Conservation (phyloP, 495 filamentous ascomycete species). For the Tuber magnatum region DNA sequence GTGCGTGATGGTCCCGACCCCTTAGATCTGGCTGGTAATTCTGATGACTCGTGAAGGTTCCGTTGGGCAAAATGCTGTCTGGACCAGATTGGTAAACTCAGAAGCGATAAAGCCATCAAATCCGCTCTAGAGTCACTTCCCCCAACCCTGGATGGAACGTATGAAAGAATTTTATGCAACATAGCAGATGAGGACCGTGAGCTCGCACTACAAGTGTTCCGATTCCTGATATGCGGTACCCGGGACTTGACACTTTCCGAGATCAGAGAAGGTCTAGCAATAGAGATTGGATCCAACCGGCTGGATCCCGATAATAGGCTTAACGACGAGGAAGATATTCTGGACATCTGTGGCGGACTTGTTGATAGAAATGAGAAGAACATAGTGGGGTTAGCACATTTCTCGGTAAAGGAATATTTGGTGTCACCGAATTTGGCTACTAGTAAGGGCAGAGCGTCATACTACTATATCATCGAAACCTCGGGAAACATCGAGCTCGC, state of each 20-base stretch:
- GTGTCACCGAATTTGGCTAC: constrained; percentile 16
- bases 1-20: not conserved
- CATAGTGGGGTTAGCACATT: constrained; percentile 33
- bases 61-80: constrained; percentile 14
- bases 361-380: constrained; percentile 5
- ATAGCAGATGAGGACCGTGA: constrained; percentile 32
- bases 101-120: constrained; percentile 22
- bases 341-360: constrained; percentile 20
- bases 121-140: constrained; percentile 39
- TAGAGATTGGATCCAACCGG: constrained; percentile 12
- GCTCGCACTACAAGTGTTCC: constrained; percentile 11
- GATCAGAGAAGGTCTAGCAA: constrained; percentile 26
- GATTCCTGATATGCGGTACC: constrained; percentile 14
- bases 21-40: not conserved
- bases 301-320: constrained; percentile 7
- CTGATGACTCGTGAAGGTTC: constrained; percentile 9
- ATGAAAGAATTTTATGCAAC: constrained; percentile 39
- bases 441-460: not conserved
- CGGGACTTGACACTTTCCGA: constrained; percentile 17
- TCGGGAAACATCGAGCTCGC: constrained; percentile 8
- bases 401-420: constrained; percentile 40
- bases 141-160: constrained; percentile 41
- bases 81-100: constrained; percentile 25
- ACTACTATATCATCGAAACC: constrained; percentile 1
- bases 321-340: not conserved